Conservation (phyloP, 768 basidiomycete species). For the Panus rudis region DNA sequence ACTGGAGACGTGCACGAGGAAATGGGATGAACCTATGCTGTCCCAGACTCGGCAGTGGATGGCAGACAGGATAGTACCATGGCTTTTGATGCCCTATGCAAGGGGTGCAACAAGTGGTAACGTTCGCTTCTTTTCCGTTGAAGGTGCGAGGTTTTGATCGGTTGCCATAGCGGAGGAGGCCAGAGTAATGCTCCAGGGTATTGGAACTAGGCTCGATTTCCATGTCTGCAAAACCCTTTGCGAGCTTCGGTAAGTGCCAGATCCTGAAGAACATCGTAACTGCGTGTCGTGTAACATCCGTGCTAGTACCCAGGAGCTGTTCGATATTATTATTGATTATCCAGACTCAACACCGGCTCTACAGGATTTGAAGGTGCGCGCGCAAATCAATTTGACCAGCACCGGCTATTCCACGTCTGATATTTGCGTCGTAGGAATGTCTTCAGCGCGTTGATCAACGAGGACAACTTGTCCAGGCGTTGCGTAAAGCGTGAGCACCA, state of each 20-base stretch:
- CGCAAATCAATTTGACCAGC: not conserved
- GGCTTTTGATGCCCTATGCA: slow-evolving; percentile 81
- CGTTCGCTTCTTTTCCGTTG: slow-evolving; percentile 9
- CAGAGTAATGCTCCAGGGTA: slow-evolving; percentile 62
- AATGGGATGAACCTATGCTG: slow-evolving; percentile 66
- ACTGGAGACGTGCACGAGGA: slow-evolving; percentile 51
- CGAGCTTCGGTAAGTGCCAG: slow-evolving; percentile 60
- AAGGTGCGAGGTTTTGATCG: not conserved
- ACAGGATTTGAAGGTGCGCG: slow-evolving; percentile 70
- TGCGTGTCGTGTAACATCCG: not conserved
- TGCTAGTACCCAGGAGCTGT: slow-evolving; percentile 70
- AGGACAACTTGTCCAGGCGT: slow-evolving; percentile 60
- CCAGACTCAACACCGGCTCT: slow-evolving; percentile 83
- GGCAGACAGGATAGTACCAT: slow-evolving; percentile 69
- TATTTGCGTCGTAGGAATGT: slow-evolving; percentile 48
- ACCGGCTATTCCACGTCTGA: not conserved
- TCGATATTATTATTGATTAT: slow-evolving; percentile 93
- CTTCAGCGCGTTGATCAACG: slow-evolving; percentile 77
- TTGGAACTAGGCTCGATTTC: slow-evolving; percentile 83
- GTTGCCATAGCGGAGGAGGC: slow-evolving; percentile 56
- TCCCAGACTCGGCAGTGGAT: slow-evolving; percentile 67
- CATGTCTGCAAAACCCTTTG: slow-evolving; percentile 89
- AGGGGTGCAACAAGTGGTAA: slow-evolving; percentile 51
- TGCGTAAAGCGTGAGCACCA: slow-evolving; percentile 79
- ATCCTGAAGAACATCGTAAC: slow-evolving; percentile 1